Conservation (phyloP, 805 yeast genomes). For the Brettanomyces bruxellensis region DNA sequence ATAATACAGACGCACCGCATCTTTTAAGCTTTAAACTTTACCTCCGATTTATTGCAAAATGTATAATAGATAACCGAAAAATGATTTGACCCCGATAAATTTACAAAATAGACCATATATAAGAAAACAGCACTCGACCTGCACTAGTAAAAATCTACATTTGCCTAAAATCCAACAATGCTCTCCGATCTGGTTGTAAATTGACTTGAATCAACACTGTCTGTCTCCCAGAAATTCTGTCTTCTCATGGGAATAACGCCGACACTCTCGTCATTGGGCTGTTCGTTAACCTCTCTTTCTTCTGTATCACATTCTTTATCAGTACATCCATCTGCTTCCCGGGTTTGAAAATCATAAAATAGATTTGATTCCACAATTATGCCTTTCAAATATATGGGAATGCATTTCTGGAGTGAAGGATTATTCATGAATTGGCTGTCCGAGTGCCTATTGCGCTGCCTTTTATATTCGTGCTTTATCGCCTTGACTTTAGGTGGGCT, state of each 20-base stretch:
- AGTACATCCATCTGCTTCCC: constrained; percentile 2
- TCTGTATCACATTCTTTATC: not conserved
- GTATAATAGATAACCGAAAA: not conserved
- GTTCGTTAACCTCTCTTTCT: too few species aligned
- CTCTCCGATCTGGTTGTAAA: constrained; percentile 20
- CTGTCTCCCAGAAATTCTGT: constrained; percentile 18
- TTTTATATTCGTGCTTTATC: not conserved
- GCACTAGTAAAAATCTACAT: not conserved
- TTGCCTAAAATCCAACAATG: constrained; percentile 16
- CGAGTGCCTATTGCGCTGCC: not conserved
- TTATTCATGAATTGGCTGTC: constrained; percentile 20
- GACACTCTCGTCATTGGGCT: not conserved
- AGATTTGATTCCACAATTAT: constrained; percentile 19
- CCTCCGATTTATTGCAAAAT: not conserved
- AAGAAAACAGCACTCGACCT: not conserved
- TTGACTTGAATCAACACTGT: constrained; percentile 18
- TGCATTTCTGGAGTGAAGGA: constrained; percentile 20
- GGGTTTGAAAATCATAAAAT: constrained; percentile 10
- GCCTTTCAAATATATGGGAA: constrained; percentile 22
- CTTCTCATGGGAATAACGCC: not conserved
- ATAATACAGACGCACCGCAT: too few species aligned
- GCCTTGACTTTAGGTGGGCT: not conserved
- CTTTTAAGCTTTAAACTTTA: too few species aligned
- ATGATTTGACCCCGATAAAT: not conserved
- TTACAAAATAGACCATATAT: not conserved